Evolutionary conservation across 768 basidiomycete species (phyloP).

Genomic region (Phaeotremella fagi): DNA sequence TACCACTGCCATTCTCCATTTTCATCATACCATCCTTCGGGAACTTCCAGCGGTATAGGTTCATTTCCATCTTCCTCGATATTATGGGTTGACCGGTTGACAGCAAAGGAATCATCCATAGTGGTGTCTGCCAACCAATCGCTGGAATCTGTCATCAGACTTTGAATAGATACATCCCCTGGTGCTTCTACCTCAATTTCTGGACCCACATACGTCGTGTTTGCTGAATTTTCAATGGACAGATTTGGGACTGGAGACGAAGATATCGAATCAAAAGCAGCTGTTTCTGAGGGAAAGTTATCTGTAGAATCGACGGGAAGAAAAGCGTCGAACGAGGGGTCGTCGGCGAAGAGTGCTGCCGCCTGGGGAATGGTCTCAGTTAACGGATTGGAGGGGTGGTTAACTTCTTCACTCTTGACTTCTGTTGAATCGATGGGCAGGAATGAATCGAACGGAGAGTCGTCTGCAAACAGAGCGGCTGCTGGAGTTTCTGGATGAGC

Average conservation of each 20-base stretch:
- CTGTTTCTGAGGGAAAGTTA: not conserved
- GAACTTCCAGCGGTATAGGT: slow-evolving; percentile 29
- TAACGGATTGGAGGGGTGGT: not conserved
- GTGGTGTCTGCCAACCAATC: slow-evolving; percentile 36
- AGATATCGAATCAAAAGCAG: slow-evolving; percentile 4
- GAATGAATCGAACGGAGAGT: not conserved
- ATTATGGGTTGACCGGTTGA: not conserved
- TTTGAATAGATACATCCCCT: slow-evolving; percentile 17
- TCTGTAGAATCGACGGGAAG: not conserved
- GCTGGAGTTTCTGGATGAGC: not conserved
- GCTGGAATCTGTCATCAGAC: slow-evolving; percentile 24
- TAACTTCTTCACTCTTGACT: too few relatives aligned
- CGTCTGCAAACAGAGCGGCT: not conserved
- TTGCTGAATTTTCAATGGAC: slow-evolving; percentile 14
- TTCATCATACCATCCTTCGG: slow-evolving; percentile 47
- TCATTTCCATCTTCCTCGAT: slow-evolving; percentile 26
- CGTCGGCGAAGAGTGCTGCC: slow-evolving; percentile 13
- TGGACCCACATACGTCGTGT: not conserved
- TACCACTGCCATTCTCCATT: slow-evolving; percentile 44
- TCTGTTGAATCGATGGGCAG: not conserved
- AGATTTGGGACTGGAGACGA: slow-evolving; percentile 16
- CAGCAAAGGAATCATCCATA: slow-evolving; percentile 22
- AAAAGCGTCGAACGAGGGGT: slow-evolving; percentile 20
- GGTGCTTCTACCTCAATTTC: slow-evolving; percentile 1
- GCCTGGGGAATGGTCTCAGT: slow-evolving; percentile 3